Evolutionary conservation across 371 early-diverging fungal species (phyloP), one percentile per base, ranked within the genome.

Genomic region (Saksenaea oblongispora): DNA sequence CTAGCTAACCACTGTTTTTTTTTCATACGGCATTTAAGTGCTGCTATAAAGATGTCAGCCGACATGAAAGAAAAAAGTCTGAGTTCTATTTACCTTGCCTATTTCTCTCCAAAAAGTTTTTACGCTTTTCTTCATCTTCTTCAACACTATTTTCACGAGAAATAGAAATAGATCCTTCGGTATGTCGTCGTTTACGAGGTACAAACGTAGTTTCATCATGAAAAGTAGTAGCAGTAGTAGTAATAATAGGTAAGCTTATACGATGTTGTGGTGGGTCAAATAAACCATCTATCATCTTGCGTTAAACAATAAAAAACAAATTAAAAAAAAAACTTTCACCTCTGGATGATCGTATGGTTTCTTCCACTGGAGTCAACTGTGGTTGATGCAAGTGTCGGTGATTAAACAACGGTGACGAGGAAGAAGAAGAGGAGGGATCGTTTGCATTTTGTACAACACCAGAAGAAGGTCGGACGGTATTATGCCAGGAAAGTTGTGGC

Each of bases 71-170:
- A 8, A 34, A 18, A 47, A 47, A 71, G 70, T 34, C 62, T 27
- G 61, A 41, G 57, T 8, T 62, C 15, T 41, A 35, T 55, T 64
- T 79, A 89, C 91, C 91, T 76, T 87, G 85, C 62, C 93, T 84
- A 73, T 93, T 93, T 62, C 92, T 79, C 71, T 93, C 94, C 74
- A 93, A 79, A 74, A 94, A 92, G 74, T 85, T 91, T 65, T 79
- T 79, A 58, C 92, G 80, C 62, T 90, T 92, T 54, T 89, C 91
- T 57, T 89, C 87, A 17, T 80, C 84, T 28, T 84, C 79, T 18
- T 47, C 47, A 9, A 22, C 22, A 22, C 47, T 47, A 10, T 22
- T 22, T 47, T 47, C 47, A n/a, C 47, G 47, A 4, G 24, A 47
- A 47, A 47, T 22, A 18, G 24, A 47, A 47, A 47, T 47, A 3